These are phyloP conservation scores for Pseudogymnoascus destructans DNA, from an alignment of 2,329 filamentous ascomycete genomes.

Conservation along the genomic window DNA sequence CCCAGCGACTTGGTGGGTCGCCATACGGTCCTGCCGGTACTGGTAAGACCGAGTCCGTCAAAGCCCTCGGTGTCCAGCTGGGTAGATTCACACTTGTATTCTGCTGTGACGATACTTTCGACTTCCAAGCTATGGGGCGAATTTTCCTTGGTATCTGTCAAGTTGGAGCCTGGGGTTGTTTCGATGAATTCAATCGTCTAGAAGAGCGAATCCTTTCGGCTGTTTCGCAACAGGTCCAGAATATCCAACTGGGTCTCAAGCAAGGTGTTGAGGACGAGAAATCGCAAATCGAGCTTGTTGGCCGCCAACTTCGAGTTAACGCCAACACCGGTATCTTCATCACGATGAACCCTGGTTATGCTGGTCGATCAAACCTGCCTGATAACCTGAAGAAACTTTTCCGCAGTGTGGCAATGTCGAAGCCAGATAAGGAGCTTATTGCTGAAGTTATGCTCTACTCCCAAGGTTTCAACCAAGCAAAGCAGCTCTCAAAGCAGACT, in stretches of 20 bases:
- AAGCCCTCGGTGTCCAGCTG: slow-evolving; percentile 89
- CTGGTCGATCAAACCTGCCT: slow-evolving; percentile 90
- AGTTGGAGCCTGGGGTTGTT: slow-evolving; percentile 98
- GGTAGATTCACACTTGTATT: slow-evolving; percentile 97
- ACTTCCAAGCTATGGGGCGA: slow-evolving; percentile 98
- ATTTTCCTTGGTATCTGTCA: slow-evolving; percentile 99
- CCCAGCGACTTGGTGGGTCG: slow-evolving; percentile 88
- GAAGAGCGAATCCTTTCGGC: slow-evolving; percentile 96
- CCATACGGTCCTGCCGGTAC: slow-evolving; percentile 96
- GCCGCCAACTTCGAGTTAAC: slow-evolving; percentile 80
- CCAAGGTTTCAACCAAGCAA: slow-evolving; percentile 95
- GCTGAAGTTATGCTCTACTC: slow-evolving; percentile 99
- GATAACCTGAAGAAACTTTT: slow-evolving; percentile 99
- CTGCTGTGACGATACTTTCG: slow-evolving; percentile 98
- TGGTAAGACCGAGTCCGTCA: slow-evolving; percentile 98
- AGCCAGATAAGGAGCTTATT: slow-evolving; percentile 98
- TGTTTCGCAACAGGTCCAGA: slow-evolving; percentile 97
- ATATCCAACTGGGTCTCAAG: slow-evolving; percentile 92
- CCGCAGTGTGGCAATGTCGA: slow-evolving; percentile 98
- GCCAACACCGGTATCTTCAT: slow-evolving; percentile 97
- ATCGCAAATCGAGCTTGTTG: slow-evolving; percentile 85
- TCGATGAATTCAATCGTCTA: slow-evolving; percentile 98
- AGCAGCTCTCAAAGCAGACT: slow-evolving; percentile 82
- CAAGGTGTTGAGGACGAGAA: slow-evolving; percentile 70
- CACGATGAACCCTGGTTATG: slow-evolving; percentile 99